phyloP scores from a whole-genome alignment of 257 asterid genomes.

The Orobanche coerulescens region DNA sequence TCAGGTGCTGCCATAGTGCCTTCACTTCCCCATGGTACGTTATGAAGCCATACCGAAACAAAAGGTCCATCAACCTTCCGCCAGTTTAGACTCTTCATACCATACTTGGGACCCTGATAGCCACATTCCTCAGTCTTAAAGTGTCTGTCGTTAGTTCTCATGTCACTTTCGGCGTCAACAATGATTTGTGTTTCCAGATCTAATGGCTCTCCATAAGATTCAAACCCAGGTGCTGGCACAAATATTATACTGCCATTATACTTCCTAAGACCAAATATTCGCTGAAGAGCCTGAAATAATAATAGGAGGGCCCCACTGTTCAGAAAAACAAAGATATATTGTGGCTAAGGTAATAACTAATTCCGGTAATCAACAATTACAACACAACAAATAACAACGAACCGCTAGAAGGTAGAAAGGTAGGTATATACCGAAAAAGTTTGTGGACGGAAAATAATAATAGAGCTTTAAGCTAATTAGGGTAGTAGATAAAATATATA shows the following conservation, averaged over 20 bases:
- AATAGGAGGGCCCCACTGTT: slow-evolving; percentile 4
- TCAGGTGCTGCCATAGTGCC: slow-evolving; percentile 87
- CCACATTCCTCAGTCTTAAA: slow-evolving; percentile 25
- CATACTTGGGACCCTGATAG: slow-evolving; percentile 62
- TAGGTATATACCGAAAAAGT: neutral
- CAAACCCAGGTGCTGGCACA: slow-evolving; percentile 75
- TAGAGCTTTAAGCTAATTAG: neutral
- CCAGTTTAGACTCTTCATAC: slow-evolving; percentile 58
- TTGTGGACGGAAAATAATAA: neutral
- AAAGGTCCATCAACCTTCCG: slow-evolving; percentile 84
- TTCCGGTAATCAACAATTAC: neutral
- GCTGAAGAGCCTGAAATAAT: slow-evolving; percentile 59
- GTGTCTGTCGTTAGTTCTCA: slow-evolving; percentile 19
- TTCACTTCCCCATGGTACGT: slow-evolving; percentile 96
- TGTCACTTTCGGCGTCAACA: slow-evolving; percentile 29
- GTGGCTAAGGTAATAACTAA: neutral
- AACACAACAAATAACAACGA: neutral
- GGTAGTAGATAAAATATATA: slow-evolving; percentile 8
- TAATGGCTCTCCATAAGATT: slow-evolving; percentile 57
- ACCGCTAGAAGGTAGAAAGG: neutral
- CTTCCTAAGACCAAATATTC: slow-evolving; percentile 66
- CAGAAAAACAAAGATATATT: neutral
- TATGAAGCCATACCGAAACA: slow-evolving; percentile 92
- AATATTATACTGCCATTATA: slow-evolving; percentile 64
- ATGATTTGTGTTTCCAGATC: slow-evolving; percentile 30